These are phyloP conservation scores for Neltuma alba DNA, from an alignment of 306 rosid genomes.

Conservation along the genomic window DNA sequence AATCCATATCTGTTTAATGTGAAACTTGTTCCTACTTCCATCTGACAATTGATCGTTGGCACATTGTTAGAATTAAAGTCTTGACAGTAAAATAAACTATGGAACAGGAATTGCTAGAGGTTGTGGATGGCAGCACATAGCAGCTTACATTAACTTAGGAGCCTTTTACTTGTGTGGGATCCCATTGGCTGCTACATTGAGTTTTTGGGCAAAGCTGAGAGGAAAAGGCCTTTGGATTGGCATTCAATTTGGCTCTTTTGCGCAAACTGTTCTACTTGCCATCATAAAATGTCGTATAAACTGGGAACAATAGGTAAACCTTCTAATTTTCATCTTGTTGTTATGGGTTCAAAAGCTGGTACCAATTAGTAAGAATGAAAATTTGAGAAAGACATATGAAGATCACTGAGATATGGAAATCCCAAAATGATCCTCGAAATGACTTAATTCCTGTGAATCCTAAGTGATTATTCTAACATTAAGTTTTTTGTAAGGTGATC, in stretches of 20 bases:
- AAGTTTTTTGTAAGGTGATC: not conserved
- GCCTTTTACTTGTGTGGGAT: conserved; percentile 35
- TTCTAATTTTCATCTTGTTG: not conserved
- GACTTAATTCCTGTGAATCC: not conserved
- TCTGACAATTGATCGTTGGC: not conserved
- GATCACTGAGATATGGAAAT: not conserved
- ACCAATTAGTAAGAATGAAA: not conserved
- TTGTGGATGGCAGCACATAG: conserved; percentile 62
- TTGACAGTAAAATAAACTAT: not conserved
- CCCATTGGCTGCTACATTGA: conserved; percentile 50
- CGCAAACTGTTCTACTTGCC: conserved; percentile 39
- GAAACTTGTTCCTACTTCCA: not conserved
- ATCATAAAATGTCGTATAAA: conserved; percentile 40
- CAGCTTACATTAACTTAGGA: conserved; percentile 59
- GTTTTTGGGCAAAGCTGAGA: conserved; percentile 40
- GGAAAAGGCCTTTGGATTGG: conserved; percentile 51
- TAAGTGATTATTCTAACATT: no score
- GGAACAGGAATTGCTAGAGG: conserved; percentile 59
- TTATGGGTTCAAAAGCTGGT: not conserved
- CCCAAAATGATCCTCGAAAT: not conserved
- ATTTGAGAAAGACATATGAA: not conserved
- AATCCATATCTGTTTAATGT: not conserved
- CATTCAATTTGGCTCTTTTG: conserved; percentile 48
- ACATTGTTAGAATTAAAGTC: not conserved
- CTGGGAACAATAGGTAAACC: conserved; percentile 50